These are phyloP conservation scores for Lentinula lateritia DNA, from an alignment of 768 basidiomycete genomes.

Conservation along the genomic window DNA sequence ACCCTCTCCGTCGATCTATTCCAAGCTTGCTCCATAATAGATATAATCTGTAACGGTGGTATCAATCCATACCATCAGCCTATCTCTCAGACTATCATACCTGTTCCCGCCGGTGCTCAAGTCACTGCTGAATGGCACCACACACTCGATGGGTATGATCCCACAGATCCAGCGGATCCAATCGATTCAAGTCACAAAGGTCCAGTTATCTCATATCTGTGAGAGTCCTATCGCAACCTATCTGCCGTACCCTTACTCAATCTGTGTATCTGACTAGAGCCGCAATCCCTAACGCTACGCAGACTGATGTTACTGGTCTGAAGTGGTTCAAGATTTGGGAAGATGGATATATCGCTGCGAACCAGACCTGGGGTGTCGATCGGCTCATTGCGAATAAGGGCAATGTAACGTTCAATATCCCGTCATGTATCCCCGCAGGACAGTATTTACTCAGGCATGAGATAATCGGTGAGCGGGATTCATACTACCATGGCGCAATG, in stretches of 20 bases:
- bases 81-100: slow-evolving; percentile 26
- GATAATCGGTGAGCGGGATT: slow-evolving; percentile 26
- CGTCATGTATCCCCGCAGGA: slow-evolving; percentile 31
- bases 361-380: slow-evolving; percentile 35
- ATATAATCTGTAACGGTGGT: slow-evolving; percentile 40
- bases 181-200: slow-evolving; percentile 31
- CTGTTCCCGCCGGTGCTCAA: slow-evolving; percentile 31
- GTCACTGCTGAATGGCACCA: slow-evolving; percentile 39
- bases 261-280: slow-evolving; percentile 20
- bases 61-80: slow-evolving; percentile 31
- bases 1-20: not conserved
- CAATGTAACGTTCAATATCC: slow-evolving; percentile 35
- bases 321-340: slow-evolving; percentile 45
- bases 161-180: slow-evolving; percentile 33
- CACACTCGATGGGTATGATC: slow-evolving; percentile 26
- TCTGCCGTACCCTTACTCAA: not conserved
- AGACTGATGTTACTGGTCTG: slow-evolving; percentile 32
- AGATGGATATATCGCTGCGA: slow-evolving; percentile 20
- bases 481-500: not conserved
- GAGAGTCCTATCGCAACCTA: slow-evolving; percentile 5
- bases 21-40: not conserved
- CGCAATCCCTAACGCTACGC: slow-evolving; percentile 31
- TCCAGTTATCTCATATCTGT: slow-evolving; percentile 33
- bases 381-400: slow-evolving; percentile 36
- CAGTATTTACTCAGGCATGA: slow-evolving; percentile 39